Evolutionary conservation across 2,329 filamentous ascomycete species (phyloP).

Genomic region (Cryphonectria radicalis): DNA sequence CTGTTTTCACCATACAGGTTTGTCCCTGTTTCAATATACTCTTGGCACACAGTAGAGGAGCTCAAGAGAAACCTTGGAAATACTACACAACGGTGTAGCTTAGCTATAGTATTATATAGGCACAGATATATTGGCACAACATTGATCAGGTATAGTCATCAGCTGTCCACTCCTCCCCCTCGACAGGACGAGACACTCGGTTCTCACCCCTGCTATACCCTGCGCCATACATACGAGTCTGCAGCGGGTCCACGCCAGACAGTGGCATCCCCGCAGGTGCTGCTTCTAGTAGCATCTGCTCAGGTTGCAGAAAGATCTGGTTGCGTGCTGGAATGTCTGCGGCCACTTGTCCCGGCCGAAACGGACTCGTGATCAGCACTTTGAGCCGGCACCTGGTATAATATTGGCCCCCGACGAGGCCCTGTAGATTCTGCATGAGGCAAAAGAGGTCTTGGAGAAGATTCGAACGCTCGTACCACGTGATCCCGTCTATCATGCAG

Average conservation of each 20-base stretch:
- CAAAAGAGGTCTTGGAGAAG: neutral
- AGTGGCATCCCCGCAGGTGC: neutral
- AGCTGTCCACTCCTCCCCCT: neutral
- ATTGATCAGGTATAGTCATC: neutral
- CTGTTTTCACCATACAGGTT: neutral
- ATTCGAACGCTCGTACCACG: neutral
- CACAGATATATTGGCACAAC: too few relatives aligned
- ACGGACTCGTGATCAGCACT: neutral
- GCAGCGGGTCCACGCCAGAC: neutral
- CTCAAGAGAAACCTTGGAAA: neutral
- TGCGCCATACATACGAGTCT: neutral
- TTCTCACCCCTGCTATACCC: neutral
- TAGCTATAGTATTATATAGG: neutral
- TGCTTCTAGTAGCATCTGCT: neutral
- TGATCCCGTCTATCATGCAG: constrained; percentile 18
- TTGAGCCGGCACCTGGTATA: neutral
- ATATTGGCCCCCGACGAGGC: neutral
- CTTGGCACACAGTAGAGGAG: neutral
- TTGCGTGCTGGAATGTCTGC: neutral
- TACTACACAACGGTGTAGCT: neutral
- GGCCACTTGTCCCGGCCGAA: neutral
- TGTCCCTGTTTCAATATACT: neutral
- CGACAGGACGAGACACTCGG: neutral
- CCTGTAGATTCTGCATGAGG: neutral
- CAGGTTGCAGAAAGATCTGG: neutral